Percentiles rank a stretch among this genome's conserved stretches.
These are phyloP conservation scores for Knufia fluminis DNA, from an alignment of 2,329 filamentous ascomycete genomes.

Conservation along the genomic window DNA sequence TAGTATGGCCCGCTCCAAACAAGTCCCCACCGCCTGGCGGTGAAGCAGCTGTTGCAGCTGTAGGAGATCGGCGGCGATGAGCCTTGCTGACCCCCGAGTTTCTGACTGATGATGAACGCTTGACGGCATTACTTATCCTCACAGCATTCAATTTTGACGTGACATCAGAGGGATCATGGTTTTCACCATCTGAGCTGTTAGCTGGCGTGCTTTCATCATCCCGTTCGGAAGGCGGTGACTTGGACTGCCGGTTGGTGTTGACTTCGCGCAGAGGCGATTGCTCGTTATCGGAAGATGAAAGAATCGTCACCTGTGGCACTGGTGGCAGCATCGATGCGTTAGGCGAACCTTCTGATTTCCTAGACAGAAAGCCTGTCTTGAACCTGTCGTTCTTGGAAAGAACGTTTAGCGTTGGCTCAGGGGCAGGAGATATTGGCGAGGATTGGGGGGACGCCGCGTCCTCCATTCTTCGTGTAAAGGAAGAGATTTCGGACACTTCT, in stretches of 20 bases:
- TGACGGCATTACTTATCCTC: constrained; percentile 48
- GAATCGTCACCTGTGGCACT: constrained; percentile 48
- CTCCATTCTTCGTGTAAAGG: constrained; percentile 27
- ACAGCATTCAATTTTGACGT: constrained; percentile 39
- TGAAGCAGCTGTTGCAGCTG: constrained; percentile 34
- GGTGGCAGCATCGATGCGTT: constrained; percentile 33
- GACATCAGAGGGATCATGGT: constrained; percentile 35
- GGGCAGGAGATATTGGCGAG: constrained; percentile 49
- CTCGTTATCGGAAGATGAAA: constrained; percentile 48
- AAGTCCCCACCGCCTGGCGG: constrained; percentile 50
- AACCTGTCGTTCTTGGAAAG: constrained; percentile 67
- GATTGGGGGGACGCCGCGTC: constrained; percentile 35
- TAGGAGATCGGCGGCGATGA: constrained; percentile 46
- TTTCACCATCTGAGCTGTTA: constrained; percentile 39
- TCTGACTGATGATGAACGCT: constrained; percentile 41
- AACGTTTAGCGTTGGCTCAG: constrained; percentile 48
- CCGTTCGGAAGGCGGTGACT: constrained; percentile 20
- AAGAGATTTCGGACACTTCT: constrained; percentile 45
- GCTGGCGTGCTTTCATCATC: constrained; percentile 28
- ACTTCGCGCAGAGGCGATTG: constrained; percentile 47
- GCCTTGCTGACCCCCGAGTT: constrained; percentile 31
- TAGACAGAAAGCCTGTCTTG: constrained; percentile 76
- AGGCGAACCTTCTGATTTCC: constrained; percentile 57
- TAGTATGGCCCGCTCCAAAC: constrained; percentile 57
- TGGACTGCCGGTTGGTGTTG: constrained; percentile 39